These are phyloP conservation scores for Mycena polygramma DNA, from an alignment of 768 basidiomycete genomes.

Conservation along the genomic window DNA sequence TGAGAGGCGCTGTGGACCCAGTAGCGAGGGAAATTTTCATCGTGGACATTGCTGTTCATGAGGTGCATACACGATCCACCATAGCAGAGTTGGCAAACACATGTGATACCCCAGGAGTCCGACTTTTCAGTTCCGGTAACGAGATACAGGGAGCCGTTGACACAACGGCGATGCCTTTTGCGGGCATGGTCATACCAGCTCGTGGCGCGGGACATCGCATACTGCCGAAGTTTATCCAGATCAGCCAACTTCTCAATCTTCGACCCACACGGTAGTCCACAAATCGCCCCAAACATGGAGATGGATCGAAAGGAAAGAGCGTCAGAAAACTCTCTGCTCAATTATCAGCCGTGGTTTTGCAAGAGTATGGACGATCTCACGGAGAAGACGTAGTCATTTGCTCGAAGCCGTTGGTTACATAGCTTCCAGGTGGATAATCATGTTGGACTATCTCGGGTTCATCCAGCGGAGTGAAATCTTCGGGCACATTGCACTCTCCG, in stretches of 20 bases:
- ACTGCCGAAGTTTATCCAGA: neutral
- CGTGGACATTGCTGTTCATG: neutral
- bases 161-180: constrained; percentile 43
- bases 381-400: neutral
- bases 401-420: neutral
- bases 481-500: constrained; percentile 14
- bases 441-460: no score
- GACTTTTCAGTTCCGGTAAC: constrained; percentile 28
- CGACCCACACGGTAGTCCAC: neutral
- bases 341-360: no score
- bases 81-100: neutral
- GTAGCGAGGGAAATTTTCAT: neutral
- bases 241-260: neutral
- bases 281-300: neutral
- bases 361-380: neutral
- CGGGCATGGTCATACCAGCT: neutral
- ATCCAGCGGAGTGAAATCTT: neutral
- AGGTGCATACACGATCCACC: constrained; percentile 8
- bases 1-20: neutral
- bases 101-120: neutral
- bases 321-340: neutral
- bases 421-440: neutral
- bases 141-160: constrained; percentile 38
- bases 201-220: neutral
- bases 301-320: neutral